Evolutionary conservation across 371 early-diverging fungal species (phyloP), one percentile per base, ranked within the genome.

Genomic region (Mucor racemosus): DNA sequence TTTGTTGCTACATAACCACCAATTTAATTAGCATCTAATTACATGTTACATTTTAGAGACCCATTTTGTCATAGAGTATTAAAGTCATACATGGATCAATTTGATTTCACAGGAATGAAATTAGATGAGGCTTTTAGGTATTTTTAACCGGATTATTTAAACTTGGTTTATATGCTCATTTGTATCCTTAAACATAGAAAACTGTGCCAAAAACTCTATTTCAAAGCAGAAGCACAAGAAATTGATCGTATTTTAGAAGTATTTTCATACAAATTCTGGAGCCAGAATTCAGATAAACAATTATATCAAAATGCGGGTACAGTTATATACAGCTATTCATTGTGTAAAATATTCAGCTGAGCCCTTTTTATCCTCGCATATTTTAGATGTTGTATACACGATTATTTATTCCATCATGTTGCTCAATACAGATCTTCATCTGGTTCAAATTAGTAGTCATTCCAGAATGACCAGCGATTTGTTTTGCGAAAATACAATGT

Each of bases 361-460:
- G 21, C 13, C 13, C n/a, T 19, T 10, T 33, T 36, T 10, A 38
- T 1, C 17, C 11, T 3, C 11, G 4, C 38, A 38, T 10, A 6
- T 5, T 39, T 26, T 40, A 69, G 89, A 90, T 65, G 90, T 91
- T 19, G 92, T 94, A 0, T 91, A 97, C 66, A 91, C 91, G 4
- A 85, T 94, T 53, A 79, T 89, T 0, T 96, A 93, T 74, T 94
- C 95, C 11, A 65, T 95, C 9, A 81, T 97, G 73, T 74, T 97
- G 42, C 84, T 97, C 7, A 97, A 97, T 71, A 97, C 97, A 7
- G 97, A 97, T 69, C 79, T 96, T 35, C 92, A 95, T 69, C 79
- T 92, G 48, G 90, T 90, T 7, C 86, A 88, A 58, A 50, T 63
- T 7, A 60, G 39, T 36, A 67, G 70, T 7, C 87, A 85, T 58